Evolutionary conservation across 129 eudicot genomes (phyloP), one percentile per base, ranked within the genome.

Genomic region (Escallonia herrerae): DNA sequence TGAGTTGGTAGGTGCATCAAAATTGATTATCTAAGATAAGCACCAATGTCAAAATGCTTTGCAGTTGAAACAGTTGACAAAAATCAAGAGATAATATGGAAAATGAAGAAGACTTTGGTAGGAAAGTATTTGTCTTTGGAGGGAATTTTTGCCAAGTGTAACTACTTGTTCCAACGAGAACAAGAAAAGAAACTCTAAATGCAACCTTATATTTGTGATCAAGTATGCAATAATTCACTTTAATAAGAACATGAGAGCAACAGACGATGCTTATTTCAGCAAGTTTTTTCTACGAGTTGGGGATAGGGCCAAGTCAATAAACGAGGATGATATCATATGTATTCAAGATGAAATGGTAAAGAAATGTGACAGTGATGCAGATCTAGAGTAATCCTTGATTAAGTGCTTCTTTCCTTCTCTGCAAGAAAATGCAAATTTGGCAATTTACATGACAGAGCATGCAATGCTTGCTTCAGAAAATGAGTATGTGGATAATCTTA

Each of bases 61-160:
- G 50, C 67, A 4, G 56, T 76, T 46, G 57, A 76, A 53, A 15
- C 60, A 9, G 45, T 70, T 3, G 63, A 76, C 22, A 12, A 6
- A 12, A 8, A 0, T 10, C 69, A 4, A 40, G 33, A 15, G 80
- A 69, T 9, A 37, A 63, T 1, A 40, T 33, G 2, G 40, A 8
- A 0, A 2, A 10, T 3, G 33, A 63, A 3, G 6, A 5, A 5
- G 33, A 46, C 6, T 70, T 74, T 15, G 72, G 84, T 9, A 74
- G 76, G 13, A 63, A 41, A 53, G 76, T 64, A 1, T 63, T 45
- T 7, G 46, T 63, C 1, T 42, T 63, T 3, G 60, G 70, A 3
- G 74, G 62, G 3, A 79, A 70, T 53, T 74, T 78, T 39, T 41
- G 68, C 10, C 77, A 74, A 59, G 70, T 80, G 3, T 38, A 70